Base-by-base conservation (phyloP, 1,284 basidiomycete species). In the Mycena citricolor region DNA sequence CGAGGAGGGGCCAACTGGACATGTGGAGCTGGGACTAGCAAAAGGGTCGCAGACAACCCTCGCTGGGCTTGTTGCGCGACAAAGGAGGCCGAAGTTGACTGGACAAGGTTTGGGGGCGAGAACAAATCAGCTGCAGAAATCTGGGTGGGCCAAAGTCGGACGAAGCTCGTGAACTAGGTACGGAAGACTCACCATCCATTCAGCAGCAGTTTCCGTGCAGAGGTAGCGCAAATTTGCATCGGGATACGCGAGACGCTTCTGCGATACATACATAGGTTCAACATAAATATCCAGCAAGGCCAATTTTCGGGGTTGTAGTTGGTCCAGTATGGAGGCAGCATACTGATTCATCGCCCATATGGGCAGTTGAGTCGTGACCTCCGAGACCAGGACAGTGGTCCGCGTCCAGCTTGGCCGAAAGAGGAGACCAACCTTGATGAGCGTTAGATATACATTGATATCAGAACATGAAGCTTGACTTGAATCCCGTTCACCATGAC, bases 211-310 rank as follows among this genome's bases (percentile, higher is more conserved):
- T n/a, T 53, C 54, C 2, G 68, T 73, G 5, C 68, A 61, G 10
- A 84, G 71, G 58, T 77, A 83, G 22, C 81, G 73, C 22, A 82
- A 54, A 2, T 81, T 79, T 3, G 77, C 70, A 40, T 69, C 67
- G 32, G 70, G 62, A 23, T 58, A 57, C 2, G 67, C 41, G 8
- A 69, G 57, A 5, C 65, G 62, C 5, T 59, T 52, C 1, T 67
- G 50, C 1, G 73, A 68, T 22, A 79, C 71, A 51, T 83, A 84
- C 11, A 65, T 61, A 13, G 74, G 69, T 7, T 64, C 63, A 6
- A 76, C 58, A 53, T 85, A 85, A 5, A 65, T 61, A 52, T 83
- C 83, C 16, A 84, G 57, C 7, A 83, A 57, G 1, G 68, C 63
- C 12, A 79, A 53, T 14, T 61, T 71, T 5, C 63, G 59, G 14